phyloP scores from a whole-genome alignment of 73 alveolate genomes.

The Tetrahymena malaccensis region DNA sequence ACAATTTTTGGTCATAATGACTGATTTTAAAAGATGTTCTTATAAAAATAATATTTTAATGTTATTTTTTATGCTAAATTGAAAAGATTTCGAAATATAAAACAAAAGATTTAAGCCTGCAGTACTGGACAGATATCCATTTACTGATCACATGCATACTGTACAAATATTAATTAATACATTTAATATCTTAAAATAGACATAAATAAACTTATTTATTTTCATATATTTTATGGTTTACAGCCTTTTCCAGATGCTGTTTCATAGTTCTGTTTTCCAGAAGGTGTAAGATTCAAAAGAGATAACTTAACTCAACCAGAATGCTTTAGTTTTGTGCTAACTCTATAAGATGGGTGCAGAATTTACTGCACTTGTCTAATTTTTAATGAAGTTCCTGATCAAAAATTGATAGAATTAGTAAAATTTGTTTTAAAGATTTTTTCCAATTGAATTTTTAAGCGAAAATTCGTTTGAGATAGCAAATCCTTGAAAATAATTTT shows the following conservation, averaged over 20 bases:
- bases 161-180: not conserved
- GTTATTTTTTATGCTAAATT: not conserved
- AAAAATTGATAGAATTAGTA: not conserved
- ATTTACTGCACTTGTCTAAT: not conserved
- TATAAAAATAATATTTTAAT: no score
- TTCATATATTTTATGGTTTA: not conserved
- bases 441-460: no score
- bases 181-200: no score
- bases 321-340: not conserved
- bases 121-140: not conserved
- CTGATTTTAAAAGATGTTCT: no score
- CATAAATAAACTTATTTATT: not conserved
- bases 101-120: not conserved
- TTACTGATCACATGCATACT: not conserved
- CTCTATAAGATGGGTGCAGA: not conserved
- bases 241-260: not conserved
- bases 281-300: not conserved
- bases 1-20: not conserved
- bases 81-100: not conserved
- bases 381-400: not conserved
- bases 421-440: not conserved
- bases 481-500: not conserved
- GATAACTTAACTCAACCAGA: not conserved
- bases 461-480: no score
- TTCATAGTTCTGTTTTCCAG: not conserved